Conservation (phyloP, 1,139 yeast genomes). For the Kurtzmaniella quercitrusa region DNA sequence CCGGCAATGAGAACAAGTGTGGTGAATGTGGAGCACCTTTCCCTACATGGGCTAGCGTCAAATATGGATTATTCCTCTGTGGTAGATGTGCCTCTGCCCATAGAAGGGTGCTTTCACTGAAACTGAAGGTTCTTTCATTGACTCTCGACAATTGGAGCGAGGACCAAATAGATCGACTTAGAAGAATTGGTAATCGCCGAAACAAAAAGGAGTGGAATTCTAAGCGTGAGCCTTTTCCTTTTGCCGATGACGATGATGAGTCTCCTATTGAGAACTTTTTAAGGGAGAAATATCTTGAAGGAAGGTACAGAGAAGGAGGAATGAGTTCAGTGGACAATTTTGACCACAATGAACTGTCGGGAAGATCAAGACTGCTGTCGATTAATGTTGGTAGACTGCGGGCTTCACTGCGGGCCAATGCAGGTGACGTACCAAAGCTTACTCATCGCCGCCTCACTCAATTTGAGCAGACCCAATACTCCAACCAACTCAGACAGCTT, state of each 20-base stretch:
- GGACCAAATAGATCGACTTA: conserved; percentile 56
- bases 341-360: conserved; percentile 5
- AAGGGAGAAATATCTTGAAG: conserved; percentile 50
- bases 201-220: conserved; percentile 66
- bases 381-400: conserved; percentile 8
- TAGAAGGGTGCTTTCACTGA: conserved; percentile 54
- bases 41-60: conserved; percentile 56
- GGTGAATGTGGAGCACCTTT: conserved; percentile 66
- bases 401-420: not conserved
- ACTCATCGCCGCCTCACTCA: conserved; percentile 42
- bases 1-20: conserved; percentile 53
- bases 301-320: conserved; percentile 38
- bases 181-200: conserved; percentile 60
- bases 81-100: conserved; percentile 80
- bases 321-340: conserved; percentile 15
- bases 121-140: conserved; percentile 75
- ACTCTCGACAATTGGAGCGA: conserved; percentile 76
- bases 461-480: conserved; percentile 40
- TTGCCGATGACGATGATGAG: conserved; percentile 58
- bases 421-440: conserved; percentile 25
- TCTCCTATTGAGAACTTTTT: conserved; percentile 45
- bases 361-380: conserved; percentile 25
- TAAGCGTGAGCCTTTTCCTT: conserved; percentile 62
- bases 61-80: conserved; percentile 63
- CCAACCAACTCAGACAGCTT: conserved; percentile 35